Evolutionary conservation across 306 rosid genomes (phyloP).

Genomic region (Fragaria iinumae): DNA sequence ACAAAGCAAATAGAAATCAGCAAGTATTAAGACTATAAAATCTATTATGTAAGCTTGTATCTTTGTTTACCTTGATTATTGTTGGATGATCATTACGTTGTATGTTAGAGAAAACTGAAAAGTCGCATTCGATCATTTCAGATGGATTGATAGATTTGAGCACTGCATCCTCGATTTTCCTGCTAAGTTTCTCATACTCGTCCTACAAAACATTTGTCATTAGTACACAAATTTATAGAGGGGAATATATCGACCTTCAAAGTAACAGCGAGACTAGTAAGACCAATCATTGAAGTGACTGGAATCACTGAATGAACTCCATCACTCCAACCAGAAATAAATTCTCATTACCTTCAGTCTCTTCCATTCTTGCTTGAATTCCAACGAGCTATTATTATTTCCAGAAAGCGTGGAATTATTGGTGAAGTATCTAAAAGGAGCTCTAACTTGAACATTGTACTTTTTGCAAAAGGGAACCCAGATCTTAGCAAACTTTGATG

Average conservation of each 20-base stretch:
- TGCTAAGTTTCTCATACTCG: constrained; percentile 40
- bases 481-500: constrained; percentile 52
- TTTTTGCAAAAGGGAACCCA: constrained; percentile 73
- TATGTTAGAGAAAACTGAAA: constrained; percentile 32
- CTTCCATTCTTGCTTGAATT: constrained; percentile 26
- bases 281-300: neutral
- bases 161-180: constrained; percentile 37
- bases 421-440: constrained; percentile 55
- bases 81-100: constrained; percentile 44
- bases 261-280: neutral
- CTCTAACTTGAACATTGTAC: constrained; percentile 45
- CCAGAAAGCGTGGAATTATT: neutral
- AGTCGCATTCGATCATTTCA: constrained; percentile 24
- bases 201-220: constrained; percentile 34
- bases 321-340: neutral
- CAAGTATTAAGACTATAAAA: neutral
- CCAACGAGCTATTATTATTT: neutral
- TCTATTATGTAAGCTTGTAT: neutral
- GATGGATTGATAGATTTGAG: constrained; percentile 14
- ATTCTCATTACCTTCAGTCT: constrained; percentile 40
- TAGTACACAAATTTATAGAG: neutral
- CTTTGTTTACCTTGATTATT: constrained; percentile 49
- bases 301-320: neutral
- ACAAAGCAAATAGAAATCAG: neutral
- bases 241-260: neutral